Conservation (phyloP, 108 stramenopile genomes). For the Mediolabrus comicus region DNA sequence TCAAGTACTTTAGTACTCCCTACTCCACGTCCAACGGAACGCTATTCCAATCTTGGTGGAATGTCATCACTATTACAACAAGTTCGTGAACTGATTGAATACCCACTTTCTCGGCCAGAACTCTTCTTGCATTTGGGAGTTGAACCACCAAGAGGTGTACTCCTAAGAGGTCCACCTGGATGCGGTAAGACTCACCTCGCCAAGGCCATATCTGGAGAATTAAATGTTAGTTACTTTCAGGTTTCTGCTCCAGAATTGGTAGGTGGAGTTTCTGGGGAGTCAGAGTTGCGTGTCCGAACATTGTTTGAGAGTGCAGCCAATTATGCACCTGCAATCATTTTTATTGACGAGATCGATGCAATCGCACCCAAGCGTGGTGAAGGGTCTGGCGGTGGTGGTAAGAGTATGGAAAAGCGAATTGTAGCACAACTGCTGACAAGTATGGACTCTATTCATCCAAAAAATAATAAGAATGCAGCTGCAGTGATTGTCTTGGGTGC, state of each 20-base stretch:
- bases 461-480: constrained; percentile 57
- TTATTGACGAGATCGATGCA: constrained; percentile 98
- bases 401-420: constrained; percentile 97
- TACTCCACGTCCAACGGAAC: constrained; percentile 77
- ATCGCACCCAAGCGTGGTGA: constrained; percentile 93
- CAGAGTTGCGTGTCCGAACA: constrained; percentile 87
- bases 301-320: constrained; percentile 92
- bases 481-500: constrained; percentile 96
- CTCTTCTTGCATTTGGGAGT: constrained; percentile 95
- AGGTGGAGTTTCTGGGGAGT: constrained; percentile 94
- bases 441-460: constrained; percentile 84
- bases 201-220: constrained; percentile 82
- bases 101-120: constrained; percentile 96
- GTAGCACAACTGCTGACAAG: constrained; percentile 96
- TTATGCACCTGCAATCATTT: constrained; percentile 93
- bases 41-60: constrained; percentile 85
- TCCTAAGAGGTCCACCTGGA: constrained; percentile 97
- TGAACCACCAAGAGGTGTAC: constrained; percentile 97
- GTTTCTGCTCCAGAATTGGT: constrained; percentile 97
- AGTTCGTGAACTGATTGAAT: constrained; percentile 86
- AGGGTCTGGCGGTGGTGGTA: constrained; percentile 53
- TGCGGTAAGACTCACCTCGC: constrained; percentile 97
- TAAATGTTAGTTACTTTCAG: constrained; percentile 71
- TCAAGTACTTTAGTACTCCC: constrained; percentile 34
- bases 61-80: constrained; percentile 65